Base-by-base conservation (phyloP, 768 basidiomycete species). In the Podaxis sp. region DNA sequence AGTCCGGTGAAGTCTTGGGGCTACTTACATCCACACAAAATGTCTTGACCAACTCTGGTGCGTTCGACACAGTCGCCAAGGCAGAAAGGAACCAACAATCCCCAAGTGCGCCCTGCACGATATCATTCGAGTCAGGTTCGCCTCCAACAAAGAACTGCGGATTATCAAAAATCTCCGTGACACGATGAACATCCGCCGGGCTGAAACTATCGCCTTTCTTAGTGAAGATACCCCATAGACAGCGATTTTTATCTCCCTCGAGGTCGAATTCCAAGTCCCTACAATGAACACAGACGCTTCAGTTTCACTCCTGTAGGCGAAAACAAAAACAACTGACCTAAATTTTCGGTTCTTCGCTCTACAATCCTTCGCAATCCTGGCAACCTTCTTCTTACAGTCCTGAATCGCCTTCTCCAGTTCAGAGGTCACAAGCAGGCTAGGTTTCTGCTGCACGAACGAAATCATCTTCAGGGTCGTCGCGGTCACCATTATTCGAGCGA, bases 181-280 rank as follows among this genome's bases (percentile, higher is more conserved):
- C 72, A 6, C 72, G 72, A 44, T 71, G 70, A 25, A 75, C 70
- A 32, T 73, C 72, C 4, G 72, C 69, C 7, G 74, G 72, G 1
- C 47, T 18, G 52, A 67, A 65, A 16, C 27, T 57, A 40, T 68
- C 68, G 16, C 54, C 57, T 38, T 54, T 46, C n/a, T 65, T 50
- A 7, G 62, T 63, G 50, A 64, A 54, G 16, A 71, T 37, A n/a
- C 66, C 67, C 47, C 63, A 64, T 7, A 84, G 72, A 67, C 83
- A 85, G 6, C 76, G 70, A 3, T 79, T 72, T 54, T 70, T 69
- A 67, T 85, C 82, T 37, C 81, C 80, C 68, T 83, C 82, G 11
- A 86, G 70, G 62, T 86, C 83, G 62, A 84, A 85, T 62, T 83
- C 83, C 50, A 80, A 71, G 64, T 85, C 84, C 56, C 83, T 85